These are phyloP conservation scores for Citeromyces matritensis DNA, from an alignment of 805 yeast species.

Conservation along the genomic window DNA sequence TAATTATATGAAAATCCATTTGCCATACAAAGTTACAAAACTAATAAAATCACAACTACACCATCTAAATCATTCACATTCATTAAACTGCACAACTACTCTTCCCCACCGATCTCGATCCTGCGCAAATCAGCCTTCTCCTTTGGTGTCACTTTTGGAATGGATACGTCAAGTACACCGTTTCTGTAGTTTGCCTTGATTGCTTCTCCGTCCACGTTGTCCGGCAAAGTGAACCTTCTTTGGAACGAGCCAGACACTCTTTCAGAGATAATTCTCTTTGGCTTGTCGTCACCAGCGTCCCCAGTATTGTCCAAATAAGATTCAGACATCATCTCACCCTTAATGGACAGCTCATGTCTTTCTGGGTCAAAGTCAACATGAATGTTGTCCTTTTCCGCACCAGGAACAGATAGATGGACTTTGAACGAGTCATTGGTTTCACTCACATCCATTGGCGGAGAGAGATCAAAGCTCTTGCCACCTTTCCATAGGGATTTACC, in stretches of 20 bases:
- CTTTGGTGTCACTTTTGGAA: constrained; percentile 20
- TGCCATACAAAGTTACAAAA: too few relatives aligned
- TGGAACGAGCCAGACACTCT: constrained; percentile 17
- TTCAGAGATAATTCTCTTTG: constrained; percentile 6
- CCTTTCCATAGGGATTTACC: too few relatives aligned
- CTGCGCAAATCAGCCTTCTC: constrained; percentile 8
- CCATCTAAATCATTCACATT: too few relatives aligned
- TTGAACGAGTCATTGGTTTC: constrained; percentile 25
- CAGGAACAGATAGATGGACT: constrained; percentile 29
- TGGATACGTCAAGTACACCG: constrained; percentile 25
- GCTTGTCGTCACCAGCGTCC: too few relatives aligned
- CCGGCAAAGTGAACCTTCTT: constrained; percentile 25
- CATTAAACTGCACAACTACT: too few relatives aligned
- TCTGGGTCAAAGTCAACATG: constrained; percentile 30
- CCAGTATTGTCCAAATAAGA: constrained; percentile 2
- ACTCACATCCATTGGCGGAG: constrained; percentile 30
- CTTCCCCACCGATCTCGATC: constrained; percentile 10
- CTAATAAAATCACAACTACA: too few relatives aligned
- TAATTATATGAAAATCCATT: too few relatives aligned
- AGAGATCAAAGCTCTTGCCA: constrained; percentile 3
- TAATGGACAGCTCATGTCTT: constrained; percentile 22
- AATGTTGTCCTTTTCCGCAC: constrained; percentile 26
- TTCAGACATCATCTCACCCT: constrained; percentile 23
- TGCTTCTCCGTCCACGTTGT: constrained; percentile 23
- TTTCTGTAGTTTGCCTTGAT: constrained; percentile 28